A percentile compares a stretch with the other conserved stretches of the same genome.
Evolutionary conservation across 2,329 filamentous ascomycete genomes (phyloP).

Genomic region (Myriosclerotinia curreyana): DNA sequence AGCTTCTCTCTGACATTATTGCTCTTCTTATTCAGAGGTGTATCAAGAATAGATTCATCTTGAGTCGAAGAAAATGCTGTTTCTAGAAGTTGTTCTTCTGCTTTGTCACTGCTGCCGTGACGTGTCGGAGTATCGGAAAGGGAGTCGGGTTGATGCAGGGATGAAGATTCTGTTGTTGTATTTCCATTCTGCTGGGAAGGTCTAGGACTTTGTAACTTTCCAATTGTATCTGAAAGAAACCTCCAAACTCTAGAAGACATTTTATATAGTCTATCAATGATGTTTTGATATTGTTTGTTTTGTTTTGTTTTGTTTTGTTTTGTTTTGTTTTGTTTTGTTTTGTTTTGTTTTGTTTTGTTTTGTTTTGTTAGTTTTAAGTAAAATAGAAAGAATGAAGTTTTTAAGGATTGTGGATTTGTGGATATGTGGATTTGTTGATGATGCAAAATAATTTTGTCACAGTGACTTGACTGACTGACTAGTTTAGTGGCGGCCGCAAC

Average conservation of each 20-base stretch:
- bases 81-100: background rate
- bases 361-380: no score
- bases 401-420: conserved; percentile 2
- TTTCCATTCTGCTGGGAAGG: background rate
- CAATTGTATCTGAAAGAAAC: background rate
- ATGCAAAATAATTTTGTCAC: conserved; percentile 17
- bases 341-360: no score
- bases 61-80: background rate
- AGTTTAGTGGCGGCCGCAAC: no score
- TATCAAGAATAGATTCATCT: background rate
- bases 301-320: no score
- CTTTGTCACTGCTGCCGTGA: conserved; percentile 9
- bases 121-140: conserved; percentile 9
- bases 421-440: conserved; percentile 4
- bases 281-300: no score
- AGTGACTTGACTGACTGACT: no score
- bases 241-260: conserved; percentile 14
- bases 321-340: no score
- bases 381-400: background rate
- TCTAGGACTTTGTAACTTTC: conserved; percentile 9
- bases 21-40: background rate
- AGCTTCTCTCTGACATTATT: conserved; percentile 1
- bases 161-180: background rate
- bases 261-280: no score
- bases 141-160: background rate